Evolutionary conservation across 208 protist genomes (phyloP).

Genomic region (Phytomonas sp.): DNA sequence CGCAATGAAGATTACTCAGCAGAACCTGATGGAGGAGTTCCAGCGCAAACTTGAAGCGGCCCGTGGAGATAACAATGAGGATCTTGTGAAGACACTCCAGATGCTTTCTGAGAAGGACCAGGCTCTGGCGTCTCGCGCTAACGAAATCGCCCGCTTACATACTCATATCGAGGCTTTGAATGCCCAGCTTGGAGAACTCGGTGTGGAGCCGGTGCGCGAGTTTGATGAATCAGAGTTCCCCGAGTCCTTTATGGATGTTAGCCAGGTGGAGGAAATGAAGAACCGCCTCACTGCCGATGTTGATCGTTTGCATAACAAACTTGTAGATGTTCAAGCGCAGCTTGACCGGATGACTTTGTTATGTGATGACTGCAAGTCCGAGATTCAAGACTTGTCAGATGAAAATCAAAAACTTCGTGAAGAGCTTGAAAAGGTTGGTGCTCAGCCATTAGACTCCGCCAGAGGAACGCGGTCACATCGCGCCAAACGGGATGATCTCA

Average conservation of each 20-base stretch:
- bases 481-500: constrained; percentile 34
- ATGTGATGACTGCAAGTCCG: constrained; percentile 41
- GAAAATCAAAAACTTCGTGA: constrained; percentile 33
- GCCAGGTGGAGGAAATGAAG: constrained; percentile 82
- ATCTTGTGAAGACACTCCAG: constrained; percentile 55
- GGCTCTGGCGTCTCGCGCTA: constrained; percentile 69
- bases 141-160: constrained; percentile 72
- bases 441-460: constrained; percentile 30
- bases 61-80: constrained; percentile 70
- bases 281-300: constrained; percentile 37
- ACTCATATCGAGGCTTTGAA: constrained; percentile 55
- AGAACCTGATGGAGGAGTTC: constrained; percentile 80
- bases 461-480: constrained; percentile 30
- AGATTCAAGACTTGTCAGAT: constrained; percentile 37
- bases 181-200: constrained; percentile 45
- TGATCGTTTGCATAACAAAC: constrained; percentile 55
- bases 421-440: constrained; percentile 26
- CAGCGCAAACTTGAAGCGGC: constrained; percentile 71
- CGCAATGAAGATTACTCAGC: constrained; percentile 69
- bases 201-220: constrained; percentile 23
- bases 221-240: constrained; percentile 25
- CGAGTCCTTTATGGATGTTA: constrained; percentile 68
- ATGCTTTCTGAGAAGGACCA: constrained; percentile 74
- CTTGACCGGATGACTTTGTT: constrained; percentile 58
- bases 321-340: constrained; percentile 57